Base-by-base conservation (phyloP, 2,329 filamentous ascomycete species). In the Ceratocystis ficicola region DNA sequence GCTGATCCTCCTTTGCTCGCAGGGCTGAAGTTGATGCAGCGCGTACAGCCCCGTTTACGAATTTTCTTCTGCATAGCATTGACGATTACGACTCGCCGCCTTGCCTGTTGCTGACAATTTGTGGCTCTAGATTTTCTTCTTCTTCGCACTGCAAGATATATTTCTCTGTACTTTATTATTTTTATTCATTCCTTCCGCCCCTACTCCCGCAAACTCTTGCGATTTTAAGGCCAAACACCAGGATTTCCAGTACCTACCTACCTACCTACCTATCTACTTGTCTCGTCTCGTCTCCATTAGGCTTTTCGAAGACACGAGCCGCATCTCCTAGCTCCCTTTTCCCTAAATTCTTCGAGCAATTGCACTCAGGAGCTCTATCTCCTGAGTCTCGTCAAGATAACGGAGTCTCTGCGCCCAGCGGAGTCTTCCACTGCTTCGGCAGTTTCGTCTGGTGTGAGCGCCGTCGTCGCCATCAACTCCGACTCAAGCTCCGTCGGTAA, bases 351-450 rank as follows among this genome's bases (percentile, higher is more conserved):
- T 28, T 22, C 20, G 25, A 62, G 7, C 28, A 44, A 44, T 64
- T 57, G 30, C 62, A 30, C 66, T 68, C 66, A 65, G 66, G 66
- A 68, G 66, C 64, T 62, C 22, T 10, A 20, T 64, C 66, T 68
- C 66, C 66, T 68, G 66, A 68, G 66, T 44, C 44, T 63, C 62
- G 48, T 48, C 66, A 68, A 60, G 44, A 66, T 68, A 55, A 68
- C 66, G 66, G 66, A 68, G 66, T 68, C 66, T 68, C 66, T 68
- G 66, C 66, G 64, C 50, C 60, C 60, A 63, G 66, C 64, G 60
- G 66, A 68, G 66, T 61, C 66, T 65, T 64, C 44, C 55, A 65
- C 66, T 68, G 66, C 66, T 68, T 68, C 66, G 66, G 66, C 66
- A 65, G 66, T 66, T 61, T 65, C 48, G 46, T 41, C 63, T 68